Evolutionary conservation across 495 filamentous ascomycete species (phyloP), one percentile per base, ranked within the genome.

Genomic region (Penicillium subrubescens): DNA sequence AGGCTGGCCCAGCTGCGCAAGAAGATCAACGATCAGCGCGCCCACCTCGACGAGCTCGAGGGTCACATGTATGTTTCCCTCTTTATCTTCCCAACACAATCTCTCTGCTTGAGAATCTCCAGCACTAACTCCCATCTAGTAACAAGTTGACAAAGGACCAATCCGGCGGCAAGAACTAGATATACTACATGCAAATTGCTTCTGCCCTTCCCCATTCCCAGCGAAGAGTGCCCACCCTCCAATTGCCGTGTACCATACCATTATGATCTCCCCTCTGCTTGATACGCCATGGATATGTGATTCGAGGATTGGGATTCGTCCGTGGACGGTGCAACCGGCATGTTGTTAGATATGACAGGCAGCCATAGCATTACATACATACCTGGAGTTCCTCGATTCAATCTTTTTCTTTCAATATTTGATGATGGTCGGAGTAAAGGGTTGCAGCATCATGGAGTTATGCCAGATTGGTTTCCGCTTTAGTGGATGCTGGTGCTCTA

Each of bases 11-110:
- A 69, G 71, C 85, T 97, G 63, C 89, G 85, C 79, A 86, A 88
- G 74, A 96, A 93, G 84, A 86, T 99, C 67, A 65, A 73, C 60
- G 86, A 90, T 73, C 92, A 97, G 82, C 86, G 90, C 73, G 82
- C 88, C 56, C 90, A 96, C 79, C 85, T 97, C 63, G 80, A 95
- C 74, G 87, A 93, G 75, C 85, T 97, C 35, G 88, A 93, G 67
- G 83, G 89, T 69, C 89, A 95, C 82, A 91, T 97, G 91, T 95
- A 81, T 21, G 51, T 57, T 29, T 51, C 19, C 21, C 17, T 46
- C 15, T 15, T 43, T 54, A 34, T 53, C 21, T 33, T 33, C 19
- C 10, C 10, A 15, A 12, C 5, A 50, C 21, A 8, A 7, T 10
- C 44, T 48, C 44, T 37, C 10, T 37, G 25, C 31, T 21, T 33